Base-by-base conservation (phyloP, 805 yeast genomes). In the Yamadazyma nakazawae region DNA sequence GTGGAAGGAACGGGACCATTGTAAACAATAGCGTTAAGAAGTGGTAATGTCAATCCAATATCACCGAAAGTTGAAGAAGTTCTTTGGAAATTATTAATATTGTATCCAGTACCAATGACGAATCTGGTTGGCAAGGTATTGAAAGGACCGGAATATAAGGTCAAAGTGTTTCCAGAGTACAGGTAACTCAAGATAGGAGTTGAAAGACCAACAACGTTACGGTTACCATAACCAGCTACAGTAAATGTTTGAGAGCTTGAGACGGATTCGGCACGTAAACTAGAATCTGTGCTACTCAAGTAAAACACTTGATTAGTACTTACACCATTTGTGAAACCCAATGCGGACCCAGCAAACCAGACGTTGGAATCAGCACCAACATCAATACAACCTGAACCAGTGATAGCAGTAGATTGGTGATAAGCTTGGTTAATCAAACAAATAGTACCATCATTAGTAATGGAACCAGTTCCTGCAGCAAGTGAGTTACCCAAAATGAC, bases 381-480 rank as follows among this genome's bases (percentile, higher is more conserved):
- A 28, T 57, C 49, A 28, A 59, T 48, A 54, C 68, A 64, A 42
- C 68, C 68, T 21, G 42, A 41, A 37, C 67, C 67, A 0, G 28
- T 9, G 32, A 64, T 53, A 26, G 19, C 42, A 17, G 61, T 53
- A 12, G 58, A 48, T 51, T 60, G 66, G 9, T 49, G 43, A 45
- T 57, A 64, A n/a, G 43, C 51, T 38, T 51, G 49, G 40, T 60
- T 57, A 26, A 50, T 47, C 45, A 64, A 54, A 52, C 68, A 64
- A 43, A 64, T 62, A 18, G 56, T 53, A 45, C 68, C 68, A 28
- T 52, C 42, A 42, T 64, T 64, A 30, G 48, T 53, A 30, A 63
- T 56, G 16, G 50, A 35, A 6, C 53, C 49, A 14, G 31, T n/a
- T 11, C 51, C 47, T 26, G 17, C 21, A 18, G 43, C 11, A 14